phyloP scores from a whole-genome alignment of 2,329 filamentous ascomycete species.

The Stagonosporopsis chrysanthemi region DNA sequence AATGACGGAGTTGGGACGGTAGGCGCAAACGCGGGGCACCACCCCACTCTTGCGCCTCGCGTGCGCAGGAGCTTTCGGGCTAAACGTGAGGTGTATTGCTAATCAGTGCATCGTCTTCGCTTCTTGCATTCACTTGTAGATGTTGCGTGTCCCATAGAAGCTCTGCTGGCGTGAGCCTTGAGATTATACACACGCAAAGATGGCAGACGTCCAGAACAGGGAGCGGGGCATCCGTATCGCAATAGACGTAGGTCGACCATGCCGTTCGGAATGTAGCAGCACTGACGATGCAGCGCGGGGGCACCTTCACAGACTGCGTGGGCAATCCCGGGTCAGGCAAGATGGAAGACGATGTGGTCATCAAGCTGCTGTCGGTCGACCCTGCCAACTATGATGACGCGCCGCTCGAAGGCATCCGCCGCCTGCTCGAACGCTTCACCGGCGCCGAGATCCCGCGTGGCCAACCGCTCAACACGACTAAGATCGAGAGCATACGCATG shows the following conservation, averaged over 20 bases:
- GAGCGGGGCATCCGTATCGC: conserved; percentile 74
- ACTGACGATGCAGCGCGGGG: conserved; percentile 66
- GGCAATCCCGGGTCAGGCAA: conserved; percentile 75
- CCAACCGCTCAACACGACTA: conserved; percentile 77
- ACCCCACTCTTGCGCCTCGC: conserved; percentile 10
- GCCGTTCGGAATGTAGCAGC: conserved; percentile 16
- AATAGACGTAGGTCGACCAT: conserved; percentile 58
- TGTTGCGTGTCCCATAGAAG: not conserved
- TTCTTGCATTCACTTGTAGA: not conserved
- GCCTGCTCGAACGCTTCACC: conserved; percentile 81
- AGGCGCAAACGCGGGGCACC: not conserved
- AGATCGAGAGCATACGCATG: conserved; percentile 93
- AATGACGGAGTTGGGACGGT: conserved; percentile 6
- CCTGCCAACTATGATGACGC: conserved; percentile 91
- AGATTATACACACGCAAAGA: conserved; percentile 9
- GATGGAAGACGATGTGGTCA: conserved; percentile 77
- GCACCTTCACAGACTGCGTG: conserved; percentile 92
- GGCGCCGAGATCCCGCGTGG: conserved; percentile 79
- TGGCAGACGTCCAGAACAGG: conserved; percentile 38
- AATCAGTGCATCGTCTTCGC: conserved; percentile 1
- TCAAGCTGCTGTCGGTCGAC: conserved; percentile 90
- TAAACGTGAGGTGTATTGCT: not conserved
- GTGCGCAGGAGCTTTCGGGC: conserved; percentile 1
- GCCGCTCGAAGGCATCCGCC: conserved; percentile 87
- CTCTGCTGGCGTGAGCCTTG: not conserved